These are phyloP conservation scores for Aspergillus caelatus DNA, from an alignment of 2,329 filamentous ascomycete species.

Conservation along the genomic window DNA sequence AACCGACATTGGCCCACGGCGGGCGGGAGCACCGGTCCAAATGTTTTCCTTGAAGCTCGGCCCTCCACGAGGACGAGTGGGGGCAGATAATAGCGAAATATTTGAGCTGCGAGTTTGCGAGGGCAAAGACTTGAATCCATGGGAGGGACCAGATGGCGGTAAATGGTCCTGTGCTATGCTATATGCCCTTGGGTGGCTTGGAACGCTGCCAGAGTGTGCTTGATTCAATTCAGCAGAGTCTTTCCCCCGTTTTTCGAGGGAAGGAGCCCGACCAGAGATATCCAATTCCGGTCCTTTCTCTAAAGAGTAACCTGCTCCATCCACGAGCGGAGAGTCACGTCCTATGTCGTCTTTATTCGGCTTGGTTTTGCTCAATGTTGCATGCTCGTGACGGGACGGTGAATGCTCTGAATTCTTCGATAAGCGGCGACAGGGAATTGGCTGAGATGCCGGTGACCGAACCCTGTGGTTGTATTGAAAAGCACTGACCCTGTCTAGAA, in stretches of 20 bases:
- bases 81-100: slow-evolving; percentile 47
- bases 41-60: slow-evolving; percentile 36
- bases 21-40: slow-evolving; percentile 35
- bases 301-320: slow-evolving; percentile 14
- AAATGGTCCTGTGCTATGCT: slow-evolving; percentile 24
- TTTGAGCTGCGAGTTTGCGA: slow-evolving; percentile 42
- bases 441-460: slow-evolving; percentile 29
- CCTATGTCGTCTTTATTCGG: slow-evolving; percentile 18
- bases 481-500: slow-evolving; percentile 53
- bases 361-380: slow-evolving; percentile 11
- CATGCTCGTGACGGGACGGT: slow-evolving; percentile 14
- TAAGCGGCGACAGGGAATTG: slow-evolving; percentile 25
- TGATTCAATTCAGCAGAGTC: slow-evolving; percentile 20
- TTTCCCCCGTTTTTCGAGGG: slow-evolving; percentile 11
- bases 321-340: slow-evolving; percentile 19
- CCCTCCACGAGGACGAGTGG: slow-evolving; percentile 51
- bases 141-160: slow-evolving; percentile 43
- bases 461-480: slow-evolving; percentile 37
- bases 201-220: slow-evolving; percentile 26
- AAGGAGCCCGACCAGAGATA: slow-evolving; percentile 6
- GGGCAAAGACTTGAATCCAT: slow-evolving; percentile 37
- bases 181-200: slow-evolving; percentile 35
- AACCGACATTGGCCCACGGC: slow-evolving; percentile 35
- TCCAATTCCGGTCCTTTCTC: slow-evolving; percentile 17
- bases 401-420: slow-evolving; percentile 22